Evolutionary conservation across 129 eudicot genomes (phyloP).

Genomic region (carrot (Daucus carota)): DH1_v3.0 NC_030383.2:42714501-42715000

Average conservation of each 20-base stretch:
- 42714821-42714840: slow-evolving; percentile 61
- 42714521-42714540: too few relatives aligned
- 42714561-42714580: too few relatives aligned
- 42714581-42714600: too few relatives aligned
- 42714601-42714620: too few relatives aligned
- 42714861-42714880: slow-evolving; percentile 80
- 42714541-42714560: too few relatives aligned
- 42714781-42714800: slow-evolving; percentile 61
- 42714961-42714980: neutral
- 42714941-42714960: neutral
- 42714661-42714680: too few relatives aligned
- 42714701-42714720: neutral
- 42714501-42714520: too few relatives aligned
- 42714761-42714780: neutral
- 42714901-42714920: slow-evolving; percentile 2
- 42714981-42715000: neutral
- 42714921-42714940: neutral
- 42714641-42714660: too few relatives aligned
- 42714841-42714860: slow-evolving; percentile 75
- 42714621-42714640: too few relatives aligned
- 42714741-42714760: neutral
- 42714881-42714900: slow-evolving; percentile 71
- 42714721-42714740: neutral
- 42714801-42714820: slow-evolving; percentile 87
- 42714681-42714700: too few relatives aligned